Percentiles rank a stretch among this genome's conserved stretches.
Conservation (phyloP, 2,329 filamentous ascomycete genomes). For the Venturia nashicola region DNA sequence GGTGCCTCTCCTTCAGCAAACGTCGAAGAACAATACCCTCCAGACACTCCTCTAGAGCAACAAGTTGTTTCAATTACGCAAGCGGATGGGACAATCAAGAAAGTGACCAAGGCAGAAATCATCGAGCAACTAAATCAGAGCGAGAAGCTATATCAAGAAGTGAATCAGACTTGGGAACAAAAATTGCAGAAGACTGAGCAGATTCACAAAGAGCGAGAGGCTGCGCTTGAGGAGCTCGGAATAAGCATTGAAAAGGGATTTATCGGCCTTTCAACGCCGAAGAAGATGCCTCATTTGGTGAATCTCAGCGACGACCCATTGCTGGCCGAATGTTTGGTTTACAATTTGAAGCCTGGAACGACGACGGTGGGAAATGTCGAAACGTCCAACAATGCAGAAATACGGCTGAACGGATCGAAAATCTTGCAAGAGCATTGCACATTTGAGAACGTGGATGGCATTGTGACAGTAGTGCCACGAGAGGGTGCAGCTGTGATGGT, state of each 20-base stretch:
- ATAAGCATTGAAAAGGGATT: slow-evolving; percentile 99
- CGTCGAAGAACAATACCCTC: slow-evolving; percentile 75
- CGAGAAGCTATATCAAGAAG: slow-evolving; percentile 87
- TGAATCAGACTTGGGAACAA: slow-evolving; percentile 98
- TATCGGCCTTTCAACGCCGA: slow-evolving; percentile 85
- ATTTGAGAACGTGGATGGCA: slow-evolving; percentile 86
- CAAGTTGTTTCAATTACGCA: slow-evolving; percentile 93
- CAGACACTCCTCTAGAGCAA: slow-evolving; percentile 84
- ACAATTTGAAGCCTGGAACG: slow-evolving; percentile 91
- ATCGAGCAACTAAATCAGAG: slow-evolving; percentile 92
- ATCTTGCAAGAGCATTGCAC: slow-evolving; percentile 87
- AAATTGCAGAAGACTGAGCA: slow-evolving; percentile 90
- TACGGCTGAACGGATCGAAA: slow-evolving; percentile 83
- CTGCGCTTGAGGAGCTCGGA: slow-evolving; percentile 87
- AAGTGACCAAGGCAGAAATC: slow-evolving; percentile 96
- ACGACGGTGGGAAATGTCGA: slow-evolving; percentile 94
- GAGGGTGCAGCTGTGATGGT: slow-evolving; percentile 98
- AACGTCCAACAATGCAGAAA: slow-evolving; percentile 68
- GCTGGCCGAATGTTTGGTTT: slow-evolving; percentile 89
- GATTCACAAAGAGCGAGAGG: slow-evolving; percentile 94
- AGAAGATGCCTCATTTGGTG: slow-evolving; percentile 98
- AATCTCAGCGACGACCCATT: slow-evolving; percentile 76
- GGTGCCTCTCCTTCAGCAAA: slow-evolving; percentile 35
- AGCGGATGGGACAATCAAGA: slow-evolving; percentile 75
- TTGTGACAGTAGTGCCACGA: slow-evolving; percentile 79